Conservation (phyloP, 805 yeast species). For the Saccharomycopsis sp. region DNA sequence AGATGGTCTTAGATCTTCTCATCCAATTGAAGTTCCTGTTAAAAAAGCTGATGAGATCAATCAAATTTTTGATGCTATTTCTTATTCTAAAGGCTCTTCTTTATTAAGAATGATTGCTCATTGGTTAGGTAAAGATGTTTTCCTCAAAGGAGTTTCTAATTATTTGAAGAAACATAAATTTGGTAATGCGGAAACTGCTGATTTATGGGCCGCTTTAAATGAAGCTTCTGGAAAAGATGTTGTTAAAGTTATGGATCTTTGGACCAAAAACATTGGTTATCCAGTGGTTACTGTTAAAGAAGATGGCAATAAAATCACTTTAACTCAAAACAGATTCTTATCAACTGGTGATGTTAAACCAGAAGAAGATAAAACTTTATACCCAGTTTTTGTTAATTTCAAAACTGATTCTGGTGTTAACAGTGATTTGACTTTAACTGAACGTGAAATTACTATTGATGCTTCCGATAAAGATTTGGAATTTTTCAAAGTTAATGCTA, state of each 20-base stretch:
- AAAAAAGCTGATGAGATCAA: conserved; percentile 69
- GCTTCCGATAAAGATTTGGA: conserved; percentile 31
- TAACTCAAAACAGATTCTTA: conserved; percentile 66
- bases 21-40: conserved; percentile 79
- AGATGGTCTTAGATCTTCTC: conserved; percentile 75
- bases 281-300: conserved; percentile 64
- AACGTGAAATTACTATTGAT: conserved; percentile 36
- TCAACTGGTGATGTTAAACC: conserved; percentile 69
- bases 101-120: conserved; percentile 68
- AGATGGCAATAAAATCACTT: conserved; percentile 37
- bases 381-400: conserved; percentile 62
- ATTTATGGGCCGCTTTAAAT: conserved; percentile 65
- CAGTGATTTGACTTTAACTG: conserved; percentile 44
- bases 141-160: conserved; percentile 69
- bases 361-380: conserved; percentile 59
- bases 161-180: conserved; percentile 68
- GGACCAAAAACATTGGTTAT: conserved; percentile 75
- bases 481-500: conserved; percentile 62
- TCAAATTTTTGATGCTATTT: conserved; percentile 78
- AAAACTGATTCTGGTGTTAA: conserved; percentile 50
- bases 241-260: conserved; percentile 59
- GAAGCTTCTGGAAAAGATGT: conserved; percentile 68
- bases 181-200: conserved; percentile 68
- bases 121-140: conserved; percentile 70
- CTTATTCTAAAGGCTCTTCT: conserved; percentile 75